Evolutionary conservation across 2,329 filamentous ascomycete genomes (phyloP).

Genomic region (Gyromitra esculenta): DNA sequence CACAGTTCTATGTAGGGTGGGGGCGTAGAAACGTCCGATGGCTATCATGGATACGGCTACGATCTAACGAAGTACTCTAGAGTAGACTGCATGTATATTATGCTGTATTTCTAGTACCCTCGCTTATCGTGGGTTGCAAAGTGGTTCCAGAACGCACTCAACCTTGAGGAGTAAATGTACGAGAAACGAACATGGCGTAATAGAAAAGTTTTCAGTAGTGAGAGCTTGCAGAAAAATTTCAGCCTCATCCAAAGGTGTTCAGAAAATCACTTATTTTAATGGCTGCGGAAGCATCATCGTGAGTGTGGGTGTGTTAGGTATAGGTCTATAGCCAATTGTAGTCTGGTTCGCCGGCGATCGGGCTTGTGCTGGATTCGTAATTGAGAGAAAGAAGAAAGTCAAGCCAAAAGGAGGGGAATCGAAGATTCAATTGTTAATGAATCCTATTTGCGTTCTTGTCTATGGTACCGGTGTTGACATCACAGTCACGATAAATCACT

Average conservation of each 20-base stretch:
- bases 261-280: neutral
- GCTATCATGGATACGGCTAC: neutral
- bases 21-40: neutral
- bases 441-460: neutral
- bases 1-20: neutral
- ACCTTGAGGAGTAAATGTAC: neutral
- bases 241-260: neutral
- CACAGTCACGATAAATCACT: constrained; percentile 12
- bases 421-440: neutral
- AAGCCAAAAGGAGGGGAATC: neutral
- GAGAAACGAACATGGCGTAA: neutral
- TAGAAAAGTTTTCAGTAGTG: neutral
- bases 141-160: neutral
- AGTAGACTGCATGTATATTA: neutral
- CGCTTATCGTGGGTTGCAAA: neutral
- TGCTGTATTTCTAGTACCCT: neutral
- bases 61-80: neutral
- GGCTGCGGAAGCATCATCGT: neutral
- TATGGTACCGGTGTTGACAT: neutral
- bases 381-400: neutral
- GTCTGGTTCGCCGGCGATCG: neutral
- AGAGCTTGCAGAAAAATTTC: neutral
- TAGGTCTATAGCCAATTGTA: neutral
- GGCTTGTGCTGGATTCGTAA: neutral
- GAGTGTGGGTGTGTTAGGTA: neutral